Percentiles rank a stretch among this genome's conserved stretches.
Conservation (phyloP, 2,329 filamentous ascomycete genomes). For the Chalaropsis thielavioides region DNA sequence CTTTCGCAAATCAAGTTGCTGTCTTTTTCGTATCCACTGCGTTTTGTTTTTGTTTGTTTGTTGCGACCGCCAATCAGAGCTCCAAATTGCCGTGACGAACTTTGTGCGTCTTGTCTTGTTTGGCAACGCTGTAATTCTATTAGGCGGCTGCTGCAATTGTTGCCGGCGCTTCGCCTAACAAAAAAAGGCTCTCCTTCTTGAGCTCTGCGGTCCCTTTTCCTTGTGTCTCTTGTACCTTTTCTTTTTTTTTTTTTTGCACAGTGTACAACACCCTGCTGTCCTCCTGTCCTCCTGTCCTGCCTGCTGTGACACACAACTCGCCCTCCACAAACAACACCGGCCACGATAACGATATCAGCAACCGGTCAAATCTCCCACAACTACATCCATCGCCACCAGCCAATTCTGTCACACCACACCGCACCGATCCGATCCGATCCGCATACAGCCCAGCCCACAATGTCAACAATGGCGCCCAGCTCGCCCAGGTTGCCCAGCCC, state of each 20-base stretch:
- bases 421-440: neutral
- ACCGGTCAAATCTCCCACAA: neutral
- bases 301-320: neutral
- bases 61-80: slow-evolving; percentile 1
- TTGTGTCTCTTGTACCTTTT: neutral
- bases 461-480: slow-evolving; percentile 48
- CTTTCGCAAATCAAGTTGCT: too few relatives aligned
- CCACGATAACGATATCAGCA: neutral
- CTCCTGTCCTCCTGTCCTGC: neutral
- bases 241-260: neutral
- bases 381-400: neutral
- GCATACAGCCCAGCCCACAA: slow-evolving; percentile 22
- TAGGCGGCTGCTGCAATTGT: neutral
- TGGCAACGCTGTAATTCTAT: neutral
- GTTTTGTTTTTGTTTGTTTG: slow-evolving; percentile 2
- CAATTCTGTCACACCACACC: too few relatives aligned
- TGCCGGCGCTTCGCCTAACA: neutral
- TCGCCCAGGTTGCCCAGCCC: slow-evolving; percentile 90
- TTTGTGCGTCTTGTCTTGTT: neutral
- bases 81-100: neutral
- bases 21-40: slow-evolving; percentile 2
- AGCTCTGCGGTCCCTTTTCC: neutral
- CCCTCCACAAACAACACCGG: neutral
- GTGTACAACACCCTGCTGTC: neutral
- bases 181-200: neutral